These are phyloP conservation scores for Scedosporium dehoogii DNA, from an alignment of 2,329 filamentous ascomycete species.

Conservation along the genomic window DNA sequence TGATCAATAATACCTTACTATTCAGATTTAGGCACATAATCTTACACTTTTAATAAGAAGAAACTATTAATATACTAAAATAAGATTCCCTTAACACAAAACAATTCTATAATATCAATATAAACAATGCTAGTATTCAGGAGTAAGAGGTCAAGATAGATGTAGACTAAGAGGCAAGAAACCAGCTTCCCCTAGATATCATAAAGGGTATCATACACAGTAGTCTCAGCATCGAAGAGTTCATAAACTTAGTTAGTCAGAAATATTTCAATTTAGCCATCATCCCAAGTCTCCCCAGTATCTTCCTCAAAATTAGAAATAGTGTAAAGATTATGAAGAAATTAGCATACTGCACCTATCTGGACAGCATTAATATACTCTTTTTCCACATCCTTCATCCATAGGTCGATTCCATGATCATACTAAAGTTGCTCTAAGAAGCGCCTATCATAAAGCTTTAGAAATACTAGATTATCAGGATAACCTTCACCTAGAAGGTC, in stretches of 20 bases:
- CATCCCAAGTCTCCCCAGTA: constrained; percentile 12
- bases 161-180: constrained; percentile 11
- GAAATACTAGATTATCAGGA: constrained; percentile 8
- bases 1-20: constrained; percentile 15
- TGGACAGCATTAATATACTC: neutral
- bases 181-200: constrained; percentile 12
- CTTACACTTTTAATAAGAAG: constrained; percentile 5
- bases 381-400: constrained; percentile 6
- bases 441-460: constrained; percentile 16
- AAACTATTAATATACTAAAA: constrained; percentile 13
- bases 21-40: constrained; percentile 2
- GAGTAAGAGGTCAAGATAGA: constrained; percentile 7
- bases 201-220: constrained; percentile 11
- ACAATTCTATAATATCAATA: constrained; percentile 4
- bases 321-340: constrained; percentile 2
- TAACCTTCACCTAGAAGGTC: constrained; percentile 8
- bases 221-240: constrained; percentile 10
- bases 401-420: constrained; percentile 9
- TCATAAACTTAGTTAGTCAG: constrained; percentile 6
- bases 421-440: constrained; percentile 11
- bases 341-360: neutral
- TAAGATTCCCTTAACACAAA: constrained; percentile 12
- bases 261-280: constrained; percentile 12
- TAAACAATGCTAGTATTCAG: neutral
- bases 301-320: constrained; percentile 4